phyloP scores from a whole-genome alignment of 306 rosid species.

The Luffa acutangula region DNA sequence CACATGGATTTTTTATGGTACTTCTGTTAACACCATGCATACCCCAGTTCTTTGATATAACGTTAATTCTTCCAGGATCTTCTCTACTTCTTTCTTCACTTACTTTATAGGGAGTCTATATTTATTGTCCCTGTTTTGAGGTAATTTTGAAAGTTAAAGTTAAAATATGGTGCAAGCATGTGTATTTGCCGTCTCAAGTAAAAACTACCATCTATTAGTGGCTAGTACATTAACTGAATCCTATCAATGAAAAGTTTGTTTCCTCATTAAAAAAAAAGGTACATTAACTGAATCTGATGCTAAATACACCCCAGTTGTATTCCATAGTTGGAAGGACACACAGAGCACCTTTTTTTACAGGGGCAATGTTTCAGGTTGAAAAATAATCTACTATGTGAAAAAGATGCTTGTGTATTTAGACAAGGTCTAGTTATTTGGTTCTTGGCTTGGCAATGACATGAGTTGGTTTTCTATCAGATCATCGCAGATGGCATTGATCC shows the following conservation, averaged over 20 bases:
- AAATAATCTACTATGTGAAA: not conserved
- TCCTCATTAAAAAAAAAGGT: not conserved
- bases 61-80: not conserved
- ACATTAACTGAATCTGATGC: not conserved
- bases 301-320: not conserved
- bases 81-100: not conserved
- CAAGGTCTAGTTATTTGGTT: not conserved
- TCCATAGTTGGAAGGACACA: not conserved
- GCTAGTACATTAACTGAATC: not conserved
- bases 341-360: not conserved
- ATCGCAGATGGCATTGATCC: constrained; percentile 52
- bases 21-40: not conserved
- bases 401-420: not conserved
- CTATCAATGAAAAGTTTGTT: not conserved
- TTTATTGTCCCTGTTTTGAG: not conserved
- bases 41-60: not conserved
- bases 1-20: not conserved
- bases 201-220: not conserved
- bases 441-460: not conserved
- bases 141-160: not conserved
- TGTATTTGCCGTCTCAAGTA: not conserved
- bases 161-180: not conserved
- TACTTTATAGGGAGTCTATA: not conserved
- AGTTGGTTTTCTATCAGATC: constrained; percentile 20
- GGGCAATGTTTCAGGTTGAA: not conserved